phyloP scores from a whole-genome alignment of 2,329 filamentous ascomycete species.

The Leptographium wingfieldii region DNA sequence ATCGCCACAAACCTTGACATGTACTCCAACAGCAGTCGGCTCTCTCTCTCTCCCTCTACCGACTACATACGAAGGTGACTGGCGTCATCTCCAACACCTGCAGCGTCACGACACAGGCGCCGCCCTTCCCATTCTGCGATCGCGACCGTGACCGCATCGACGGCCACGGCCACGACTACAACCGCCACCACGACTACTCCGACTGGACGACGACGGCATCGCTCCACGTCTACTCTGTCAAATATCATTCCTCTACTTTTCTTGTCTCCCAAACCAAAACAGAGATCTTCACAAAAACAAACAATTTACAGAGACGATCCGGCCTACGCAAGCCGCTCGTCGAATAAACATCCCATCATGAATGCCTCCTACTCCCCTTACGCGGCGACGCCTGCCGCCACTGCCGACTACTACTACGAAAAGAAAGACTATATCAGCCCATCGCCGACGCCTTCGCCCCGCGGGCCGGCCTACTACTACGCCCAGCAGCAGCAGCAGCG shows the following conservation, averaged over 20 bases:
- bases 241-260: constrained; percentile 10
- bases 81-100: constrained; percentile 31
- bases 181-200: constrained; percentile 10
- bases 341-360: constrained; percentile 23
- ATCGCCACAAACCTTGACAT: constrained; percentile 34
- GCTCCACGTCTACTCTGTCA: constrained; percentile 11
- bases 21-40: constrained; percentile 43
- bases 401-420: constrained; percentile 37
- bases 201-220: constrained; percentile 11
- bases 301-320: not conserved
- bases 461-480: constrained; percentile 33
- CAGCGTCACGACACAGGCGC: constrained; percentile 35
- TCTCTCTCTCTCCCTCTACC: constrained; percentile 43
- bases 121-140: constrained; percentile 9
- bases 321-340: not conserved
- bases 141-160: constrained; percentile 12
- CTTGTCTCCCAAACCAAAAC: constrained; percentile 10
- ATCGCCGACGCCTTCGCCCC: constrained; percentile 44
- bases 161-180: constrained; percentile 13
- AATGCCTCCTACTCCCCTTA: constrained; percentile 29
- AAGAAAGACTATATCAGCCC: constrained; percentile 37
- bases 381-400: constrained; percentile 33
- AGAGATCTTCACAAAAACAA: constrained; percentile 5
- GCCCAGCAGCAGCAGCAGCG: constrained; percentile 23
- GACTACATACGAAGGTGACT: constrained; percentile 51